phyloP scores from a whole-genome alignment of 768 basidiomycete genomes.

The Ephemerocybe angulata region DNA sequence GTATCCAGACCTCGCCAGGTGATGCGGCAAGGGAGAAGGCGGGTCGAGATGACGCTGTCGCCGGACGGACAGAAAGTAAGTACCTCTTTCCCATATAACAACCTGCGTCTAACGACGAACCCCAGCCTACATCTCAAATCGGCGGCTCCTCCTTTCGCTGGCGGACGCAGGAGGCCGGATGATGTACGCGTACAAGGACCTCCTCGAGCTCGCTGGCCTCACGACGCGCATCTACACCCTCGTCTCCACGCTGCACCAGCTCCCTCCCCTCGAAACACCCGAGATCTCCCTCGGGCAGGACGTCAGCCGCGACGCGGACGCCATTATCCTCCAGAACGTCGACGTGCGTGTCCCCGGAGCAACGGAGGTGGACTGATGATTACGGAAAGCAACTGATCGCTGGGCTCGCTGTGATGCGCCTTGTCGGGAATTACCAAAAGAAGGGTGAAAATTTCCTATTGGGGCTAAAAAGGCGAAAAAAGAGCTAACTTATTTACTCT shows the following conservation, averaged over 20 bases:
- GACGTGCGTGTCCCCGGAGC: constrained; percentile 63
- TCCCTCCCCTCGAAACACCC: constrained; percentile 45
- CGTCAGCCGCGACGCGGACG: constrained; percentile 30
- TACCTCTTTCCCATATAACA: no score
- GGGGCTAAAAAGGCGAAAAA: no score
- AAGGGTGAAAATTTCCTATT: no score
- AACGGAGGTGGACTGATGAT: constrained; percentile 22
- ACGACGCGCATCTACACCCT: constrained; percentile 88
- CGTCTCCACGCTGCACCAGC: constrained; percentile 77
- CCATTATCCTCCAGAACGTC: constrained; percentile 63
- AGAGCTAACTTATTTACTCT: no score
- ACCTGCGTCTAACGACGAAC: no score
- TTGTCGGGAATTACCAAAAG: no score
- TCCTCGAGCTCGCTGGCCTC: constrained; percentile 91
- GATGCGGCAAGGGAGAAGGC: constrained; percentile 5
- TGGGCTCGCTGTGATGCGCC: no score
- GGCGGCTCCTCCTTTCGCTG: constrained; percentile 84
- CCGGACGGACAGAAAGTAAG: constrained; percentile 47
- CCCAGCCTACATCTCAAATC: constrained; percentile 93
- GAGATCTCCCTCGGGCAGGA: constrained; percentile 19
- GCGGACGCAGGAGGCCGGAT: constrained; percentile 93
- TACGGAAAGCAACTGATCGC: no score
- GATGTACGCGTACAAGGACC: constrained; percentile 96
- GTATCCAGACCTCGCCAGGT: constrained; percentile 17
- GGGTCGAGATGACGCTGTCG: constrained; percentile 36